Conservation (phyloP, 2,329 filamentous ascomycete genomes). For the Sporothrix pallida region DNA sequence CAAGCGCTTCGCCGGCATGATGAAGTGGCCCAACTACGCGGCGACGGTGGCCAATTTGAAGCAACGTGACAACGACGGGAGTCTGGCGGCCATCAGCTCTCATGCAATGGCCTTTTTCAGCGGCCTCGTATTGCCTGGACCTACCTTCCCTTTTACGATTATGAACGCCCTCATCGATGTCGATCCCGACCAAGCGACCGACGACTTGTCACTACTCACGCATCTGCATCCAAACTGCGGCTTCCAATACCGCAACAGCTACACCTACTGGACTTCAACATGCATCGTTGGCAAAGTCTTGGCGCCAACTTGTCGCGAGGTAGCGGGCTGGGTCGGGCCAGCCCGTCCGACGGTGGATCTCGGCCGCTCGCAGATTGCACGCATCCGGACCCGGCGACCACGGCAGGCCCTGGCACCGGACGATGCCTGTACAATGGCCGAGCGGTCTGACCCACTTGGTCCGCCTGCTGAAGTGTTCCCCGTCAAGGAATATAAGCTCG, state of each 20-base stretch:
- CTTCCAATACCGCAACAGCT: conserved; percentile 75
- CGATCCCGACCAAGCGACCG: conserved; percentile 70
- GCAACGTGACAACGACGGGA: conserved; percentile 63
- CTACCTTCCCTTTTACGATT: conserved; percentile 72
- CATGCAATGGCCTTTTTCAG: conserved; percentile 80
- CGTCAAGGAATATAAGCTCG: conserved; percentile 69
- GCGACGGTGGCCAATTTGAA: conserved; percentile 68
- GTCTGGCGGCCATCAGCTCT: conserved; percentile 66
- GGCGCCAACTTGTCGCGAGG: conserved; percentile 71
- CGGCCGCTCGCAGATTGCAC: conserved; percentile 70
- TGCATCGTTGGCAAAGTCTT: conserved; percentile 78
- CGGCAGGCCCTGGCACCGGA: conserved; percentile 61
- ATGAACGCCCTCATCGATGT: conserved; percentile 81
- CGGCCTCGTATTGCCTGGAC: conserved; percentile 73
- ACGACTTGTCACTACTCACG: conserved; percentile 69
- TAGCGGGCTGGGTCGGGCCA: conserved; percentile 77
- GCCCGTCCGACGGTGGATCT: conserved; percentile 72
- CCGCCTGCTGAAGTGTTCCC: conserved; percentile 67
- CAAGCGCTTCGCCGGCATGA: conserved; percentile 69
- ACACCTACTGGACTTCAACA: conserved; percentile 76
- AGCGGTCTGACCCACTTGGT: conserved; percentile 72
- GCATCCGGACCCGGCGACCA: conserved; percentile 66
- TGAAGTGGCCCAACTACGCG: conserved; percentile 78
- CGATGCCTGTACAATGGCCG: conserved; percentile 69
- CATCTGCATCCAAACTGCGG: conserved; percentile 72